phyloP scores from a whole-genome alignment of 2,329 filamentous ascomycete genomes.

The Sporothrix globosa region DNA sequence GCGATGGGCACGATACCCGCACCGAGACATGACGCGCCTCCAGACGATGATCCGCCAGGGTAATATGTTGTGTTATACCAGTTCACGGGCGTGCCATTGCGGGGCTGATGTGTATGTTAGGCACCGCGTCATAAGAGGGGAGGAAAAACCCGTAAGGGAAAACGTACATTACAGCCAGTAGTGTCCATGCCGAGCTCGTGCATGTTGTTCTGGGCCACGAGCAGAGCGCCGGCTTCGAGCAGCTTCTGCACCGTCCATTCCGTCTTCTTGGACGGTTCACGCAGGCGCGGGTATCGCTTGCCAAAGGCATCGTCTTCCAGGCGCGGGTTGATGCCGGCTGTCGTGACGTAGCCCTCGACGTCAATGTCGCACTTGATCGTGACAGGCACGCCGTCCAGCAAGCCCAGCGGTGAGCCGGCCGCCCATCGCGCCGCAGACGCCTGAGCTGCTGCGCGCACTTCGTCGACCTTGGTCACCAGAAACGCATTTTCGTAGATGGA shows the following conservation, averaged over 20 bases:
- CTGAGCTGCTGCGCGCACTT: constrained; percentile 67
- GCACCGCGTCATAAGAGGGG: background rate
- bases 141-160: no score
- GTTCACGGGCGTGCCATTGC: constrained; percentile 74
- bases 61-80: constrained; percentile 78
- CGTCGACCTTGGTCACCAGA: constrained; percentile 65
- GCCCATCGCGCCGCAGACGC: constrained; percentile 75
- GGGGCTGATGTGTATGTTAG: constrained; percentile 48
- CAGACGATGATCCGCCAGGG: constrained; percentile 78
- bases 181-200: constrained; percentile 81
- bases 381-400: constrained; percentile 81
- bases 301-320: constrained; percentile 43
- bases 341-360: constrained; percentile 69
- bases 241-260: constrained; percentile 72
- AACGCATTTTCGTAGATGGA: constrained; percentile 71
- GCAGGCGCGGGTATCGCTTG: constrained; percentile 56
- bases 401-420: constrained; percentile 64
- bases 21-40: constrained; percentile 70
- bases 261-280: constrained; percentile 55
- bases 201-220: constrained; percentile 78
- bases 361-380: constrained; percentile 82
- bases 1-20: constrained; percentile 74
- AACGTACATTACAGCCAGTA: constrained; percentile 73
- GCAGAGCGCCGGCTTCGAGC: constrained; percentile 72
- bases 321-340: constrained; percentile 62